A percentile compares a stretch with the other conserved stretches of the same genome.
These are phyloP conservation scores for Diaporthe velutina DNA, from an alignment of 2,329 filamentous ascomycete genomes.

Conservation along the genomic window DNA sequence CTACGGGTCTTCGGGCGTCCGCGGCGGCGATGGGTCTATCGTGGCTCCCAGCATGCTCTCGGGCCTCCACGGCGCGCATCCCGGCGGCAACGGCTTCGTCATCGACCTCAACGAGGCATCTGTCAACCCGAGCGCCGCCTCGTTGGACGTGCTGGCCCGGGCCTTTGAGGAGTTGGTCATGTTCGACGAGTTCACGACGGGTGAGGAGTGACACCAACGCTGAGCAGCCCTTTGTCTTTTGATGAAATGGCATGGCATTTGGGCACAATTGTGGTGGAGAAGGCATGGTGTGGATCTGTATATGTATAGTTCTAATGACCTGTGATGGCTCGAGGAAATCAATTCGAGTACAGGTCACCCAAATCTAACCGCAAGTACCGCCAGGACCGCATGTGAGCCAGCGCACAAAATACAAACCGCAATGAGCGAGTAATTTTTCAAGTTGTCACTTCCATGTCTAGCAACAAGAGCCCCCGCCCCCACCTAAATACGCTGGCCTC, in stretches of 20 bases:
- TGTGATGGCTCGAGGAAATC: too few relatives aligned
- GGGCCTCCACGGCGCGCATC: background rate
- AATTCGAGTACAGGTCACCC: too few relatives aligned
- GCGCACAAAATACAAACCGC: too few relatives aligned
- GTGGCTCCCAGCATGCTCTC: background rate
- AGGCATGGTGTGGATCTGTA: too few relatives aligned
- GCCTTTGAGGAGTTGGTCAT: conserved; percentile 27
- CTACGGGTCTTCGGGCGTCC: background rate
- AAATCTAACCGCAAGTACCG: too few relatives aligned
- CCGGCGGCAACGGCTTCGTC: conserved; percentile 17
- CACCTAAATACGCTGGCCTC: too few relatives aligned
- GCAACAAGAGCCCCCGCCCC: too few relatives aligned
- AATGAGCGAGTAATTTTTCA: too few relatives aligned
- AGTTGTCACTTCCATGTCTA: too few relatives aligned
- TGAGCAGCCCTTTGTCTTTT: background rate
- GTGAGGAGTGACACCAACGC: background rate
- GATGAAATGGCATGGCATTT: fast-evolving
- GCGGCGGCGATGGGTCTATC: too few relatives aligned
- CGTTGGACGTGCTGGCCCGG: conserved; percentile 9
- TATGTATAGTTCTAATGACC: too few relatives aligned
- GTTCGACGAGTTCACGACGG: conserved; percentile 22
- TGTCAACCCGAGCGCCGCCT: conserved; percentile 21
- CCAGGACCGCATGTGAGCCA: too few relatives aligned
- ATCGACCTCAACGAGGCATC: conserved; percentile 35
- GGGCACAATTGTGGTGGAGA: background rate